Conservation (phyloP, 2,329 filamentous ascomycete species). For the Talaromyces verruculosus region DNA sequence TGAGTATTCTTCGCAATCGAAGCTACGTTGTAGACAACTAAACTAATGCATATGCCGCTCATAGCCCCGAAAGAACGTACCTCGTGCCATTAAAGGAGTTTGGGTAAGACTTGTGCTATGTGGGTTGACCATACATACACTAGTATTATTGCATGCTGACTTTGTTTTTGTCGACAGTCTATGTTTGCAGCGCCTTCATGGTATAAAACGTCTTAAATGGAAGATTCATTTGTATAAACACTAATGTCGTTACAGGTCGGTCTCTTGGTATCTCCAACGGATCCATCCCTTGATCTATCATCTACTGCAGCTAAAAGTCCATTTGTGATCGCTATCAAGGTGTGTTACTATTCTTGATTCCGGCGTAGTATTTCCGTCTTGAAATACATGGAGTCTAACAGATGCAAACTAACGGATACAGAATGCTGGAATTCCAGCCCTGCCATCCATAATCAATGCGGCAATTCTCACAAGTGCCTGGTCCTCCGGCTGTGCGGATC, state of each 20-base stretch:
- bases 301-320: conserved; percentile 53
- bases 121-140: neutral
- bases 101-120: conserved; percentile 25
- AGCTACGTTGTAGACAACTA: neutral
- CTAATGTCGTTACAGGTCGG: conserved; percentile 17
- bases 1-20: conserved; percentile 9
- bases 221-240: neutral
- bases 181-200: conserved; percentile 18
- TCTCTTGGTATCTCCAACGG: conserved; percentile 24
- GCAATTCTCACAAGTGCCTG: conserved; percentile 75
- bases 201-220: neutral
- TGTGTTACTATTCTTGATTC: neutral
- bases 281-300: conserved; percentile 23
- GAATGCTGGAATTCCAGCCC: conserved; percentile 61
- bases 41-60: neutral
- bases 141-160: neutral
- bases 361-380: too few relatives aligned
- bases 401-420: conserved; percentile 18
- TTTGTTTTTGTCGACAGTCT: neutral
- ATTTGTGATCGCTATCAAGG: conserved; percentile 44
- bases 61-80: conserved; percentile 25
- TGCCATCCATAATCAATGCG: conserved; percentile 72
- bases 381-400: neutral
- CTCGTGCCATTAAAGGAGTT: conserved; percentile 25
- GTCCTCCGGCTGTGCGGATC: conserved; percentile 74